Evolutionary conservation across 257 asterid species (phyloP).

Genomic region (Prunella vulgaris): DNA sequence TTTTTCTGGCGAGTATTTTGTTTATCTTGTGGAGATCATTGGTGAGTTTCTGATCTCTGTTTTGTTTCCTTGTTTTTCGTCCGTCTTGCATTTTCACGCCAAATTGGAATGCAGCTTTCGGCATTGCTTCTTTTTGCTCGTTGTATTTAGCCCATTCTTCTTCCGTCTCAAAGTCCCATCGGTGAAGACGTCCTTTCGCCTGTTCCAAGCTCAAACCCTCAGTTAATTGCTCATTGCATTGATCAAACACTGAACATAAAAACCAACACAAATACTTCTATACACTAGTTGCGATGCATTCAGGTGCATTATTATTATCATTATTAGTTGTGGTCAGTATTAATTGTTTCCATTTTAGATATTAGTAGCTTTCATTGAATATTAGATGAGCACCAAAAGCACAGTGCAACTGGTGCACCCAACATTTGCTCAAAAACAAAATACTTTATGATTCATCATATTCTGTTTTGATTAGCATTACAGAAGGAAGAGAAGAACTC

Average conservation of each 20-base stretch:
- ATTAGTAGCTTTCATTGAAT: no score
- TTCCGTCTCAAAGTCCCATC: conserved; percentile 99
- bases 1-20: conserved; percentile 78
- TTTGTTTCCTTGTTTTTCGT: conserved; percentile 92
- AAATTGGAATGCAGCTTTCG: conserved; percentile 99
- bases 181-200: conserved; percentile 98
- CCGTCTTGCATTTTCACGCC: conserved; percentile 99
- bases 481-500: conserved; percentile 31
- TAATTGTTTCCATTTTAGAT: no score
- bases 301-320: no score
- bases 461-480: not conserved
- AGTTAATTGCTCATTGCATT: not conserved
- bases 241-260: not conserved
- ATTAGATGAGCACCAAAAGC: no score
- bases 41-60: conserved; percentile 89
- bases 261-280: no score
- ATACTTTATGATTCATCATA: not conserved
- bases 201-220: conserved; percentile 20
- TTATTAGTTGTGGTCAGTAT: no score
- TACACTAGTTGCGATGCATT: no score
- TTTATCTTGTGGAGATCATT: conserved; percentile 94
- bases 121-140: conserved; percentile 99
- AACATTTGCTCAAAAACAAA: no score
- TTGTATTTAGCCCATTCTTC: conserved; percentile 98
- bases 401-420: no score